A percentile compares a stretch with the other conserved stretches of the same genome.
Evolutionary conservation across 1,139 yeast genomes (phyloP).

Genomic region (Sporopachydermia cereana): DNA sequence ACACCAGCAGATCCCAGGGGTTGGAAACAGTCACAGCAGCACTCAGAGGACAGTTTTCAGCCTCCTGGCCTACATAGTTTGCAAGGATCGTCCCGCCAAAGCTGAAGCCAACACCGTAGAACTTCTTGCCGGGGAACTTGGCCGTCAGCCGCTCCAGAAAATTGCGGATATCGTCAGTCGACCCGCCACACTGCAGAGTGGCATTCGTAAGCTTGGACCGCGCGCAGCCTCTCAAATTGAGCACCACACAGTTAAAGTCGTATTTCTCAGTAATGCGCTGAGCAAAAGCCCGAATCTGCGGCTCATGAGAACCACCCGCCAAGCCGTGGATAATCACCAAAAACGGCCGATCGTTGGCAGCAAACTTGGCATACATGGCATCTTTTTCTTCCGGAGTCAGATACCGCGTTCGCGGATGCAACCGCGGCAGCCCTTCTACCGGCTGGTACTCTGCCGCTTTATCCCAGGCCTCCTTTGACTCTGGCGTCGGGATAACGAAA

Average conservation of each 20-base stretch:
- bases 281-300: slow-evolving; percentile 38
- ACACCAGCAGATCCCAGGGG: slow-evolving; percentile 47
- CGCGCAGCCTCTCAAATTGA: slow-evolving; percentile 53
- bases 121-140: slow-evolving; percentile 38
- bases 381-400: slow-evolving; percentile 41
- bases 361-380: slow-evolving; percentile 18
- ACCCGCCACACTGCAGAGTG: slow-evolving; percentile 44
- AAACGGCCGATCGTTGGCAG: slow-evolving; percentile 32
- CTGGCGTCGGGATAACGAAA: slow-evolving; percentile 49
- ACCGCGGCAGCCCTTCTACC: slow-evolving; percentile 58
- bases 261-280: slow-evolving; percentile 25
- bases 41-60: slow-evolving; percentile 27
- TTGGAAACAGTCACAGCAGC: slow-evolving; percentile 32
- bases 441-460: slow-evolving; percentile 40
- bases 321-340: slow-evolving; percentile 46
- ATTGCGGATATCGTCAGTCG: slow-evolving; percentile 51
- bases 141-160: slow-evolving; percentile 35
- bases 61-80: slow-evolving; percentile 46
- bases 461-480: slow-evolving; percentile 35
- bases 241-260: slow-evolving; percentile 40
- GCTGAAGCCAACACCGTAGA: slow-evolving; percentile 44
- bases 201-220: slow-evolving; percentile 47
- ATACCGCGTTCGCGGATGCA: slow-evolving; percentile 71
- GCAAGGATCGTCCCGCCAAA: slow-evolving; percentile 46
- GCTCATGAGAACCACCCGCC: slow-evolving; percentile 53